Evolutionary conservation across 2,329 filamentous ascomycete species (phyloP).

Genomic region (Ilyonectria mors-panacis): DNA sequence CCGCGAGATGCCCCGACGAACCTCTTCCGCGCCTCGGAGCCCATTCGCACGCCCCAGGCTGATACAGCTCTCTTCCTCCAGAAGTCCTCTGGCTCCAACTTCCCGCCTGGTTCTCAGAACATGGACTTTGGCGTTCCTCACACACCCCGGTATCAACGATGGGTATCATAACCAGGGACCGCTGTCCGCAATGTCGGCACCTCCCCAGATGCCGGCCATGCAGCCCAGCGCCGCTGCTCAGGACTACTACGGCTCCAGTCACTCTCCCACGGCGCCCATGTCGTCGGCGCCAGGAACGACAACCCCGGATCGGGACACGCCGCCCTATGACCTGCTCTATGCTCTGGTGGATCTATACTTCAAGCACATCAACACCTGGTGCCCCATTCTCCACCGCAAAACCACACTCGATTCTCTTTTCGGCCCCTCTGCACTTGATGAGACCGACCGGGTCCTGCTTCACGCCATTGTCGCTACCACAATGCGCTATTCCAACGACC

Average conservation of each 20-base stretch:
- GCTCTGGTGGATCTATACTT: conserved; percentile 83
- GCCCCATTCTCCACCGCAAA: conserved; percentile 89
- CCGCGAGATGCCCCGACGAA: conserved; percentile 62
- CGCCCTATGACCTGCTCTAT: conserved; percentile 82
- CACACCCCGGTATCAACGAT: conserved; percentile 65
- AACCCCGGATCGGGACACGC: conserved; percentile 73
- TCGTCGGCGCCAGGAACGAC: conserved; percentile 55
- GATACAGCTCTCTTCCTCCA: conserved; percentile 74
- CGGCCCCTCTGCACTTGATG: conserved; percentile 80
- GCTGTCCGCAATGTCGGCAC: conserved; percentile 57
- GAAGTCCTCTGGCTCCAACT: conserved; percentile 65
- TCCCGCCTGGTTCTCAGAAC: conserved; percentile 62
- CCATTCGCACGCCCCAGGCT: conserved; percentile 67
- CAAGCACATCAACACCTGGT: conserved; percentile 87
- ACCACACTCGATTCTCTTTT: conserved; percentile 88
- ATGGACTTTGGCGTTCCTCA: conserved; percentile 66
- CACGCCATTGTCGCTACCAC: conserved; percentile 93
- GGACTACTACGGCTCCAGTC: conserved; percentile 65
- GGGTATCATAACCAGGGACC: conserved; percentile 63
- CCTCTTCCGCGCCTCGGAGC: conserved; percentile 66
- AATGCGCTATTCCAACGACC: conserved; percentile 85
- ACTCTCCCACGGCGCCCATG: conserved; percentile 72
- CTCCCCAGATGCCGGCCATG: conserved; percentile 54
- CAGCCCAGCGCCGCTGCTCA: conserved; percentile 61
- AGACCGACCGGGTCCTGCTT: conserved; percentile 85